phyloP scores from a whole-genome alignment of 805 yeast species.

The Vanderwaltozyma polyspora region DNA sequence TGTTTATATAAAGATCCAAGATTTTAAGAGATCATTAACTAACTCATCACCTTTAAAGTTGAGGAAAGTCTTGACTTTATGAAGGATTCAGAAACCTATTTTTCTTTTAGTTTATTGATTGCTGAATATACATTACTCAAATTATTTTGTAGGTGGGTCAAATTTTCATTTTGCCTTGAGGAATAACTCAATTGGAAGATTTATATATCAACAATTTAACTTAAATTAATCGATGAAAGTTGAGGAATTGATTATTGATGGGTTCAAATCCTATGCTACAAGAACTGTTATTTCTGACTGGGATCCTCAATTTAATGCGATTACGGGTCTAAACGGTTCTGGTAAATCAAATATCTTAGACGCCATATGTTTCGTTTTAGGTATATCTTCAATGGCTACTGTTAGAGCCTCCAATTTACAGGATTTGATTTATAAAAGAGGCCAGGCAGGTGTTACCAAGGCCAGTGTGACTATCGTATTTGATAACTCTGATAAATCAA shows the following conservation, averaged over 20 bases:
- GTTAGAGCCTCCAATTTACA: conserved; percentile 89
- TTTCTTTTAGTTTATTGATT: no score
- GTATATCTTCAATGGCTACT: conserved; percentile 87
- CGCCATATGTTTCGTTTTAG: conserved; percentile 96
- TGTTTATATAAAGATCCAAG: conserved; percentile 3
- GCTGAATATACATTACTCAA: no score
- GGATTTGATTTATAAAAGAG: conserved; percentile 90
- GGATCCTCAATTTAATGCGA: conserved; percentile 96
- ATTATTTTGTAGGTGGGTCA: no score
- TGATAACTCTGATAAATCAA: conserved; percentile 65
- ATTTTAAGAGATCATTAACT: neutral
- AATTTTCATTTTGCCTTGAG: no score
- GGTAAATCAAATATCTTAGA: conserved; percentile 95
- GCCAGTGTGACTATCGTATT: conserved; percentile 95
- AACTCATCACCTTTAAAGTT: no score
- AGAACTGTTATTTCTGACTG: conserved; percentile 91
- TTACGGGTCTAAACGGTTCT: conserved; percentile 94
- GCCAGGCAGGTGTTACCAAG: conserved; percentile 96
- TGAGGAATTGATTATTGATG: conserved; percentile 94
- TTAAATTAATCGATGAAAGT: conserved; percentile 69
- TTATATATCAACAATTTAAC: no score
- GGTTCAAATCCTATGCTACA: conserved; percentile 94
- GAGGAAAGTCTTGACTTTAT: no score
- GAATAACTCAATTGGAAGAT: no score
- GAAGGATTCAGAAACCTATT: no score